Evolutionary conservation across 805 yeast genomes (phyloP), one percentile per base, ranked within the genome.

Genomic region (Wickerhamiella bombiphila): DNA sequence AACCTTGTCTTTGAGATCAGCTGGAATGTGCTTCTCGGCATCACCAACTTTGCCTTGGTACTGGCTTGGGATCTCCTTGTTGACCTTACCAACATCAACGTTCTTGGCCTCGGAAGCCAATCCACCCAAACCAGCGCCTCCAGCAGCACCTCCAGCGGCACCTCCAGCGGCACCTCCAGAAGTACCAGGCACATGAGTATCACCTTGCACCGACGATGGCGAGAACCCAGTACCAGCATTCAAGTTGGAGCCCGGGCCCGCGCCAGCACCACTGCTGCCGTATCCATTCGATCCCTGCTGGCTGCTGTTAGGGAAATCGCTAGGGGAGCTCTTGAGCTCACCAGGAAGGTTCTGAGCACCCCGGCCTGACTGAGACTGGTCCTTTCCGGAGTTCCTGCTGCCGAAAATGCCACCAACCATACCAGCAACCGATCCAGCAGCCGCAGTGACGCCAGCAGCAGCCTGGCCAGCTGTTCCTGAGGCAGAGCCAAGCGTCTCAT

Each of bases 111-210:
- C 20, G 16, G 35, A 13, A 31, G 45, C 39, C 29, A 40, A 24
- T 15, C 29, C 38, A 32, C 41, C 44, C 8, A 34, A 13, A n/a
- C 44, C 40, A n/a, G 44, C 41, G 19, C 34, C 32, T 29, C 38
- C 38, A 37, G 36, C 38, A 11, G 38, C 36, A 5, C 35, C 30
- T 6, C 38, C 37, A 24, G 32, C 40, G 17, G 34, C 31, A 15
- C 29, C 44, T 16, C 35, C 32, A 22, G 53, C 54, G 18, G 42
- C 44, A n/a, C 49, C 22, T 26, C 34, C 44, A n/a, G 39, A 33
- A n/a, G 35, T 29, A 3, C 29, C 22, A n/a, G n/a, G n/a, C n/a
- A n/a, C n/a, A n/a, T n/a, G n/a, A n/a, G n/a, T n/a, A n/a, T n/a
- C n/a, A n/a, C n/a, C n/a, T n/a, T n/a, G n/a, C n/a, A n/a, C n/a